Conservation (phyloP, 345 rosid genomes). For the Murraya paniculata region DNA sequence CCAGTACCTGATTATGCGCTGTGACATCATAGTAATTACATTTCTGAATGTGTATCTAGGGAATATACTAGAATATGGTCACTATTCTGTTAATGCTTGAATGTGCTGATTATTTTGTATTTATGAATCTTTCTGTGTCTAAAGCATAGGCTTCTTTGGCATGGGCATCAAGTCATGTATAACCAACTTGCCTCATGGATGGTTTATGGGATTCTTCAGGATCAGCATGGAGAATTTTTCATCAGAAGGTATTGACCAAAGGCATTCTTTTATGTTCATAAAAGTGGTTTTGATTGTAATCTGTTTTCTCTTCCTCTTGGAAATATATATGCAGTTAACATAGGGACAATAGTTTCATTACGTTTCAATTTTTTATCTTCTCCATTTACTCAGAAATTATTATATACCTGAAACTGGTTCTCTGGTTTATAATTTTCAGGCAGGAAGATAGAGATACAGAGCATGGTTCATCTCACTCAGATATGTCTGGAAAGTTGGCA, state of each 20-base stretch:
- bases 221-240: constrained; percentile 88
- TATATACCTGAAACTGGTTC: background rate
- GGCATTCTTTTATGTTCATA: background rate
- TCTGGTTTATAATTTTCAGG: constrained; percentile 41
- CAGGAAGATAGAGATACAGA: constrained; percentile 74
- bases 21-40: background rate
- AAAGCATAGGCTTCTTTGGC: constrained; percentile 90
- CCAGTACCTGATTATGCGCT: background rate
- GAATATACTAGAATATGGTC: background rate
- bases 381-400: background rate
- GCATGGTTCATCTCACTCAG: constrained; percentile 53
- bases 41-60: background rate
- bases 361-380: background rate
- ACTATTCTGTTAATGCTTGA: background rate
- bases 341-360: background rate
- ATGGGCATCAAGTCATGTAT: constrained; percentile 93
- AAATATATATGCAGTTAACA: background rate
- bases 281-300: background rate
- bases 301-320: background rate
- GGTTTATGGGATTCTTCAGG: constrained; percentile 97
- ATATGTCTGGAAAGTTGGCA: constrained; percentile 58
- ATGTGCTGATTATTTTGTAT: constrained; percentile 9
- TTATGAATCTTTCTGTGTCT: constrained; percentile 14
- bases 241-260: constrained; percentile 55
- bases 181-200: constrained; percentile 96